Percentiles rank a stretch among this genome's conserved stretches.
phyloP scores from a whole-genome alignment of 352 stramenopile genomes.

The Phytophthora quininea region DNA sequence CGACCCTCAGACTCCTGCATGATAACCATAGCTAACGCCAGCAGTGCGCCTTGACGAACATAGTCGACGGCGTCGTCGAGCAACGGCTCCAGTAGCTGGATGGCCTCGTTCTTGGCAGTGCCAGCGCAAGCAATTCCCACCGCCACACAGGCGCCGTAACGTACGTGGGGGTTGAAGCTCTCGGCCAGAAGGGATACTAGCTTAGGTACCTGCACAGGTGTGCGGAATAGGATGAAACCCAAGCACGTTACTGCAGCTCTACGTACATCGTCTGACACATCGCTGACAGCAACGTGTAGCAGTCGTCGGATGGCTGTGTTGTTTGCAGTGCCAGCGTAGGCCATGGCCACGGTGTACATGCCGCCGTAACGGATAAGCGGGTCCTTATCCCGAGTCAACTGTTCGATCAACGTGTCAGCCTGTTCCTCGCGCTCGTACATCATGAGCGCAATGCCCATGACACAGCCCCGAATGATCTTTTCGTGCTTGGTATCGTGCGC shows the following conservation, averaged over 20 bases:
- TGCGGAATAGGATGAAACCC: conserved; percentile 98
- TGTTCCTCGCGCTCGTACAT: conserved; percentile 98
- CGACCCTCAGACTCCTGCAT: conserved; percentile 96
- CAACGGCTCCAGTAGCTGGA: conserved; percentile 97
- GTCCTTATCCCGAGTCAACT: conserved; percentile 97
- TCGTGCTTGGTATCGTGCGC: conserved; percentile 99
- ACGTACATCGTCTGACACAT: conserved; percentile 98
- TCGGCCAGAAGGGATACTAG: conserved; percentile 96
- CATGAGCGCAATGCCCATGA: conserved; percentile 98
- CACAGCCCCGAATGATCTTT: conserved; percentile 99
- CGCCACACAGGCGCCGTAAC: conserved; percentile 98
- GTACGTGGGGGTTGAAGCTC: conserved; percentile 99
- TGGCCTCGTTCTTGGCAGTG: conserved; percentile 96
- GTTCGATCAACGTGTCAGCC: conserved; percentile 96
- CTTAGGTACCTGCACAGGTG: conserved; percentile 93
- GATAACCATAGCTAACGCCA: conserved; percentile 98
- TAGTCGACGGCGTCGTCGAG: conserved; percentile 99
- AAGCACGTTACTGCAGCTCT: conserved; percentile 97
- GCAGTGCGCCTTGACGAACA: conserved; percentile 97
- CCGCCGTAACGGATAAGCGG: conserved; percentile 98
- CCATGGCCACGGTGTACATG: conserved; percentile 98
- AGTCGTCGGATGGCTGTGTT: conserved; percentile 97
- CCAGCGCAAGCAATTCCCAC: conserved; percentile 98
- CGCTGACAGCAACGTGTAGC: conserved; percentile 98
- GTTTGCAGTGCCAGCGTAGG: conserved; percentile 97